Conservation (phyloP, 2,329 filamentous ascomycete species). For the Emydomyces testavorans region DNA sequence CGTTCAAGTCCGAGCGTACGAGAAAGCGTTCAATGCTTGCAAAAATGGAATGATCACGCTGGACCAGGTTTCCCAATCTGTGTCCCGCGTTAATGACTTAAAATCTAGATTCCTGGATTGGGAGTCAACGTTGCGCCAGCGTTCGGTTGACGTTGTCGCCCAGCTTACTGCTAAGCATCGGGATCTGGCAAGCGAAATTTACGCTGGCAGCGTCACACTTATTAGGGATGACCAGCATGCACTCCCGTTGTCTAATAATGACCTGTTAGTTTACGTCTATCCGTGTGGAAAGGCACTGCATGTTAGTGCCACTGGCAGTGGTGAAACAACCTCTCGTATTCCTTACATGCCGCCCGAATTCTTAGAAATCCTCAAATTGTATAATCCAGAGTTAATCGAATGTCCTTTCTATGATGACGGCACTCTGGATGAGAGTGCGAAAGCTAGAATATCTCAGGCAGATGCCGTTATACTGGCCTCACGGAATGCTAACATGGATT, state of each 20-base stretch:
- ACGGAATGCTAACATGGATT: constrained; percentile 30
- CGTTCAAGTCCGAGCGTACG: constrained; percentile 33
- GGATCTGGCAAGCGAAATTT: constrained; percentile 26
- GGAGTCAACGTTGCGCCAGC: constrained; percentile 22
- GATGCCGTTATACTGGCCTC: constrained; percentile 33
- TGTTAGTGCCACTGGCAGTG: constrained; percentile 32
- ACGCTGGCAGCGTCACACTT: constrained; percentile 33
- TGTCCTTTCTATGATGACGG: constrained; percentile 25
- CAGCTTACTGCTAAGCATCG: constrained; percentile 21
- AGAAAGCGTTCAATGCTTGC: constrained; percentile 30
- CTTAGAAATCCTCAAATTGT: constrained; percentile 24
- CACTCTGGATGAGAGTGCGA: constrained; percentile 25
- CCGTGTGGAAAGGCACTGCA: constrained; percentile 27
- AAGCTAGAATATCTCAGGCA: constrained; percentile 26
- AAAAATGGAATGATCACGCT: constrained; percentile 26
- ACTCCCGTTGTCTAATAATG: constrained; percentile 24
- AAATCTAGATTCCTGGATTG: constrained; percentile 30
- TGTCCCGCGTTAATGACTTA: constrained; percentile 26
- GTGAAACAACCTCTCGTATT: constrained; percentile 26
- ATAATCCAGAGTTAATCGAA: constrained; percentile 23
- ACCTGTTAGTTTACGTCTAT: constrained; percentile 30
- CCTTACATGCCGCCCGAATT: constrained; percentile 26
- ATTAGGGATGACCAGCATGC: constrained; percentile 25
- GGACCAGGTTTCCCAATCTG: constrained; percentile 27
- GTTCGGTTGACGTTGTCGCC: constrained; percentile 16